Percentiles rank a stretch among this genome's conserved stretches.
phyloP scores from a whole-genome alignment of 441 rosid species.

The Brassica balearica region DNA sequence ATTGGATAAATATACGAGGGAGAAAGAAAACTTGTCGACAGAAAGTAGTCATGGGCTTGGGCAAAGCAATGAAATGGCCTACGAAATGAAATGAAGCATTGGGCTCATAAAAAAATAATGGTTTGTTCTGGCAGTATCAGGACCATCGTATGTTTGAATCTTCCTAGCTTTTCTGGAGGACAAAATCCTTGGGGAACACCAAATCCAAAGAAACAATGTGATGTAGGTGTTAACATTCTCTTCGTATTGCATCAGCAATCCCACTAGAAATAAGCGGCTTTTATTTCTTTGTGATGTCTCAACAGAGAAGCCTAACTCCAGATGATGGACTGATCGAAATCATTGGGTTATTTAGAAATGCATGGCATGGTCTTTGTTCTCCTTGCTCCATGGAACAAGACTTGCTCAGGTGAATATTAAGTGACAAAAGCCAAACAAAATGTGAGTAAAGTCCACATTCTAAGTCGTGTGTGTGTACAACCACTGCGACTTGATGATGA shows the following conservation, averaged over 20 bases:
- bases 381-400: conserved; percentile 84
- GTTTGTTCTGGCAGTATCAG: neutral
- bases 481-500: too few species aligned
- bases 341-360: conserved; percentile 83
- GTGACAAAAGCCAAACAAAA: neutral
- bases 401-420: conserved; percentile 72
- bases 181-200: conserved; percentile 87
- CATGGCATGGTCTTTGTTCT: conserved; percentile 88
- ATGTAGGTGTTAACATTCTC: conserved; percentile 49
- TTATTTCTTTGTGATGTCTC: neutral
- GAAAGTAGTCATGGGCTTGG: conserved; percentile 32
- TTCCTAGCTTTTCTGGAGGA: conserved; percentile 91
- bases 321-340: conserved; percentile 82
- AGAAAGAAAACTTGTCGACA: neutral
- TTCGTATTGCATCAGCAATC: neutral
- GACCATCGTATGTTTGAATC: conserved; percentile 68
- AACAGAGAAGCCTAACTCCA: conserved; percentile 71
- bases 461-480: neutral
- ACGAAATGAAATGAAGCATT: conserved; percentile 4
- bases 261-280: neutral
- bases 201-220: conserved; percentile 51
- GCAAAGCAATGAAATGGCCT: too few species aligned
- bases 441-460: neutral
- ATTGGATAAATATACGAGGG: neutral
- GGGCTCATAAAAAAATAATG: conserved; percentile 14